Evolutionary conservation across 1,284 basidiomycete genomes (phyloP).

Genomic region (Amylostereum chailletii): DNA sequence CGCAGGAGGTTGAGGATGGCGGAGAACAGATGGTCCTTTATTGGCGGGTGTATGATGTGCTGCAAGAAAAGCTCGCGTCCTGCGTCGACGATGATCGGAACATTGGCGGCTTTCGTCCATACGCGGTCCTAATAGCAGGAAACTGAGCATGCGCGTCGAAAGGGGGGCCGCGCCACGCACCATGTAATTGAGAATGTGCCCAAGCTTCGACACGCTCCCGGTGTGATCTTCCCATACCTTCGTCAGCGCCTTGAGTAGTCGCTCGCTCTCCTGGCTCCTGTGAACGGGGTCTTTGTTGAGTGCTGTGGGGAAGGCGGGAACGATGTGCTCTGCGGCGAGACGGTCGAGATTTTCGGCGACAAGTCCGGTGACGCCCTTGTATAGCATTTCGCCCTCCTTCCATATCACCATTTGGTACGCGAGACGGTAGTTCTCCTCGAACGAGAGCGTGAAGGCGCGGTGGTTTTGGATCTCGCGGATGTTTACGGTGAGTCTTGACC

Average conservation of each 20-base stretch:
- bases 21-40: slow-evolving; percentile 75
- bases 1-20: slow-evolving; percentile 85
- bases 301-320: slow-evolving; percentile 74
- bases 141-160: not conserved
- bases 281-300: slow-evolving; percentile 47
- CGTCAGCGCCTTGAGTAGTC: slow-evolving; percentile 76
- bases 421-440: slow-evolving; percentile 94
- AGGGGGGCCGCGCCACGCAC: slow-evolving; percentile 35
- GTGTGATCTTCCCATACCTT: slow-evolving; percentile 94
- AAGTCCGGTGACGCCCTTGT: slow-evolving; percentile 78
- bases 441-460: slow-evolving; percentile 87
- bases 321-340: slow-evolving; percentile 71
- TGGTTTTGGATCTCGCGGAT: slow-evolving; percentile 95
- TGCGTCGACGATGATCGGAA: slow-evolving; percentile 77
- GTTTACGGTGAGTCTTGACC: slow-evolving; percentile 71
- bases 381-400: slow-evolving; percentile 82
- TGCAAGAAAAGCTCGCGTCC: slow-evolving; percentile 83
- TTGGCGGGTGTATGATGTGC: slow-evolving; percentile 78
- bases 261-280: slow-evolving; percentile 72
- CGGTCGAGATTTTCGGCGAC: slow-evolving; percentile 79
- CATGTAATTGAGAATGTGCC: slow-evolving; percentile 94
- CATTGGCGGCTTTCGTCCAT: slow-evolving; percentile 62
- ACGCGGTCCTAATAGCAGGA: slow-evolving; percentile 70
- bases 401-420: slow-evolving; percentile 91
- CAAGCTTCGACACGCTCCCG: slow-evolving; percentile 83